Base-by-base conservation (phyloP, 345 rosid genomes). In the Toxicodendron radicans region DNA sequence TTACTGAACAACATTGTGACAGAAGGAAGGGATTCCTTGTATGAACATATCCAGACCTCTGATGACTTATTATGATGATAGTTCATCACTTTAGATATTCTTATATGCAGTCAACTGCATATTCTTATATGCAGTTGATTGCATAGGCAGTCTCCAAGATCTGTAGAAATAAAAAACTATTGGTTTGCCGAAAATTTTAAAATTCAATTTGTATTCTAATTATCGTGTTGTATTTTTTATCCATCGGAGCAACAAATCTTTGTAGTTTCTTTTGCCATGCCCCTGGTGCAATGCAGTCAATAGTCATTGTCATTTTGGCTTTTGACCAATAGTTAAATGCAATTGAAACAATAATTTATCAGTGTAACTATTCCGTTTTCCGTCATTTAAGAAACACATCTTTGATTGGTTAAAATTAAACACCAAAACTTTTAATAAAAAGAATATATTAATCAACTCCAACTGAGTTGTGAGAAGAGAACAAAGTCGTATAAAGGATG, bases 141-240 rank as follows among this genome's bases (percentile, higher is more conserved):
- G 30, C 30, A 48, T 38, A 58, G 45, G 17, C 7, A 51, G 32
- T 20, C 59, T 77, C 51, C 70, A 70, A 79, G 75, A 56, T 41
- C 67, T 46, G 79, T 72, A 69, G 71, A 70, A 72, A 53, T 69
- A 71, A 79, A n/a, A n/a, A 61, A 20, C 20, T 51, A 56, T 63
- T 59, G 58, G 7, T 61, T 70, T 64, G 66, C 64, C 67, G 43
- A 51, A 59, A 24, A 54, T 58, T 69, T 33, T 67, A 21, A 23
- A 33, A 38, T 51, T 73, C 64, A 35, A n/a, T 64, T 72, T 58
- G 35, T 73, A 54, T 71, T 35, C 49, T 27, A 27, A 27, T 27
- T 27, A 27, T 27, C 30, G 2, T 27, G 30, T 27, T 27, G 30
- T 27, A 27, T 27, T 27, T 27, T n/a, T 48, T 38, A 38, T 38